Evolutionary conservation across 2,329 filamentous ascomycete genomes (phyloP).

Genomic region (Pestalotiopsis sp.): DNA sequence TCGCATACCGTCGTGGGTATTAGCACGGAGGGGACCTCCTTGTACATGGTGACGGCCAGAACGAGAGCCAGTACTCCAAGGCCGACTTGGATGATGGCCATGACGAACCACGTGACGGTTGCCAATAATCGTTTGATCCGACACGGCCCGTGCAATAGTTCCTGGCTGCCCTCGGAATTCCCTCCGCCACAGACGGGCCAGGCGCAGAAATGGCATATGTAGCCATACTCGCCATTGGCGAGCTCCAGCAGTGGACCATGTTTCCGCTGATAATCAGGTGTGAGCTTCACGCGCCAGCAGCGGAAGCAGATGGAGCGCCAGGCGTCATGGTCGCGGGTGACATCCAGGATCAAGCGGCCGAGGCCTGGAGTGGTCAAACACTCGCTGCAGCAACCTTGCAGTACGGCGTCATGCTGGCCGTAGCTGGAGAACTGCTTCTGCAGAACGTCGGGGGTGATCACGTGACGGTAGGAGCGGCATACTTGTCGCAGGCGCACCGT

Average conservation of each 20-base stretch:
- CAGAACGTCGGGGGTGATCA: conserved; percentile 29
- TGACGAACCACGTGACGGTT: conserved; percentile 28
- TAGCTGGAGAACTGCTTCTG: conserved; percentile 24
- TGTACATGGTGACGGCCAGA: conserved; percentile 30
- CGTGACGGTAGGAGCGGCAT: conserved; percentile 24
- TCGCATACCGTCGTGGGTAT: conserved; percentile 30
- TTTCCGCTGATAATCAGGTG: conserved; percentile 27
- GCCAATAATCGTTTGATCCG: conserved; percentile 27
- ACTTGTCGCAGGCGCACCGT: conserved; percentile 26
- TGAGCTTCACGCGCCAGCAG: conserved; percentile 29
- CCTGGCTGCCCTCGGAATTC: conserved; percentile 20
- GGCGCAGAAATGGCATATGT: conserved; percentile 34
- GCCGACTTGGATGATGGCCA: conserved; percentile 33
- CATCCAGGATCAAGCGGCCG: conserved; percentile 28
- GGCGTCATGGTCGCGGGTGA: conserved; percentile 16
- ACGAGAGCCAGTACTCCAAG: conserved; percentile 31
- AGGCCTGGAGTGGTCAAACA: conserved; percentile 29
- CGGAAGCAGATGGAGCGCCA: conserved; percentile 34
- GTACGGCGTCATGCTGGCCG: conserved; percentile 17
- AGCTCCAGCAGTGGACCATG: conserved; percentile 30
- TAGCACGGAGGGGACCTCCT: conserved; percentile 22
- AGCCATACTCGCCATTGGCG: conserved; percentile 29
- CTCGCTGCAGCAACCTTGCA: conserved; percentile 27
- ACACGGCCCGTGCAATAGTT: conserved; percentile 28
- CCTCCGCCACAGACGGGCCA: conserved; percentile 29